Evolutionary conservation across 352 stramenopile genomes (phyloP), one percentile per base, ranked within the genome.

Genomic region (Saprolegnia parasitica): DNA sequence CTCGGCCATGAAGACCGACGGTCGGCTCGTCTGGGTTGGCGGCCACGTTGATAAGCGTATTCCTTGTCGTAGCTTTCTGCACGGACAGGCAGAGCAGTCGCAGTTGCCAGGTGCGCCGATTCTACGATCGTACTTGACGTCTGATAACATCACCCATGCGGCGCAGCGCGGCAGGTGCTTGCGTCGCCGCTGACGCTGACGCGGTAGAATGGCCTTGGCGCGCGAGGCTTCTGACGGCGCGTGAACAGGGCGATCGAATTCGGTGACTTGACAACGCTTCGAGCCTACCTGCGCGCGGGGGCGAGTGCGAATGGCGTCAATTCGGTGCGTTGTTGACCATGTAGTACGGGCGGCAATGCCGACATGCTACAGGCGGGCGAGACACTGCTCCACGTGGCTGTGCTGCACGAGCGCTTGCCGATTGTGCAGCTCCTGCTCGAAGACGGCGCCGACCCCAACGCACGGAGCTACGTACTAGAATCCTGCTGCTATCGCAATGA

Each of bases 351-450:
- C 1, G 2, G 20, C 20, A 46, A 45, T 4, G 8, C 75, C 40
- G 72, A 71, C 40, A 56, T 49, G 3, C 26, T 9, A 3, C 46
- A 70, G 63, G 54, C 20, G 13, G 82, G 82, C 35, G 84, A 92
- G 67, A 89, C 80, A 32, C 55, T 89, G 21, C 74, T 92, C 42
- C 84, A 92, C 55, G 84, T 77, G 0, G 84, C 84, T 5, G 82
- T 89, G 42, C 74, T 92, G 21, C 80, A 90, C 56, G 35, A 79
- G 15, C 78, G 86, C 32, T 66, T 82, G 29, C 62, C 65, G 3
- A 77, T 84, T 20, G 81, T 80, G 26, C 81, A 84, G 71, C 70
- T 79, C 46, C 72, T 92, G 49, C 72, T 92, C 16, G 68, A 74
- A 29, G 72, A 81, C 55, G 77, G 80, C 11, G 82, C 81, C 0